A percentile compares a stretch with the other conserved stretches of the same genome.
These are phyloP conservation scores for Trichoderma gamsii DNA, from an alignment of 495 filamentous ascomycete genomes.

Conservation along the genomic window DNA sequence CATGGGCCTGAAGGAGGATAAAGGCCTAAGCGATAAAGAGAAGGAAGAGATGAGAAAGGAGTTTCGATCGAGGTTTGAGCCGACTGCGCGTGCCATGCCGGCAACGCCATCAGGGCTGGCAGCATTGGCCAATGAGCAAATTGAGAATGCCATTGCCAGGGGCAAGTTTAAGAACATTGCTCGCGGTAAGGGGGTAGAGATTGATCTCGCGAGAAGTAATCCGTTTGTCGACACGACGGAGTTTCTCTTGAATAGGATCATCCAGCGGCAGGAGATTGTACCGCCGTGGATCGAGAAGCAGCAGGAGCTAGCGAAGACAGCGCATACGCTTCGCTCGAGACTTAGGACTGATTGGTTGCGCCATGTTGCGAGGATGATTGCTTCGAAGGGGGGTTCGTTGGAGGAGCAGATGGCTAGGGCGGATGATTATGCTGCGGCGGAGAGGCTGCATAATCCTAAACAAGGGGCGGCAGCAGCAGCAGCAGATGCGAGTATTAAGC, in stretches of 20 bases:
- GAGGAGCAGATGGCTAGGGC: constrained; percentile 69
- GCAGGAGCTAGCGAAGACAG: constrained; percentile 72
- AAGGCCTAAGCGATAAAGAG: constrained; percentile 51
- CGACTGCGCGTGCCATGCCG: constrained; percentile 68
- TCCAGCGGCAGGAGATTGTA: constrained; percentile 83
- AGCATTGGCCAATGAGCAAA: constrained; percentile 84
- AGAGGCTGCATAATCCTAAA: constrained; percentile 52
- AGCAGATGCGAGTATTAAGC: no score
- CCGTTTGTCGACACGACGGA: constrained; percentile 95
- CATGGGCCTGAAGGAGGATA: constrained; percentile 35
- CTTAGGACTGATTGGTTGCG: constrained; percentile 81
- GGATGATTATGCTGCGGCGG: constrained; percentile 65
- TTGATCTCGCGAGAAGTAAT: constrained; percentile 74
- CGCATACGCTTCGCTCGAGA: constrained; percentile 62
- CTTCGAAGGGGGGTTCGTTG: constrained; percentile 72
- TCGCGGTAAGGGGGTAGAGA: constrained; percentile 69
- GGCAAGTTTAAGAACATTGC: constrained; percentile 88
- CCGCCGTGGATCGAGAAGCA: constrained; percentile 96
- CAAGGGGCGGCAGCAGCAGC: constrained; percentile 24
- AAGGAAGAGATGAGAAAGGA: constrained; percentile 60
- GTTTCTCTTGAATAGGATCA: constrained; percentile 98
- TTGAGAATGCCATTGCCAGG: constrained; percentile 86
- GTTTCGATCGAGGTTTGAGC: constrained; percentile 72
- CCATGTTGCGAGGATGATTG: constrained; percentile 73
- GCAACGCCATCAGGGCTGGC: constrained; percentile 72